These are phyloP conservation scores for Petrea volubilis DNA, from an alignment of 257 asterid species.

Conservation along the genomic window DNA sequence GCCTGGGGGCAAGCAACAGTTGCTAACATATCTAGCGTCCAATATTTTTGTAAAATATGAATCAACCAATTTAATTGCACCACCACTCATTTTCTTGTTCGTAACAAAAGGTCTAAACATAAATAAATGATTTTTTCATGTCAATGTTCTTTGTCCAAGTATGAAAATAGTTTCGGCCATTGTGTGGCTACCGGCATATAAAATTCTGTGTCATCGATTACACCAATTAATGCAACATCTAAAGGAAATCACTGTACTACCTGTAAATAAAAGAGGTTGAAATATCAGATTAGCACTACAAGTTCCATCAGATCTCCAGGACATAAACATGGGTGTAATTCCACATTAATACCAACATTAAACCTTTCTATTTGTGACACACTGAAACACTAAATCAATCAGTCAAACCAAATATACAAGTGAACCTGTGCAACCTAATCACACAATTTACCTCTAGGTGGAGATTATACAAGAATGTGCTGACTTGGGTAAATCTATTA, in stretches of 20 bases:
- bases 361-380: constrained; percentile 27
- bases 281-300: constrained; percentile 28
- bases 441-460: constrained; percentile 27
- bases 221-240: neutral
- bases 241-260: neutral
- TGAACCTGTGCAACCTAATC: constrained; percentile 43
- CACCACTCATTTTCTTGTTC: no score
- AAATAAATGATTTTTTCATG: no score
- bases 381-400: constrained; percentile 31
- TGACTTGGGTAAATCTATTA: constrained; percentile 20
- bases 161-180: no score
- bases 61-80: no score
- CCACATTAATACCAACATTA: constrained; percentile 21
- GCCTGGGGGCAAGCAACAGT: no score
- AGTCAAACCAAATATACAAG: constrained; percentile 34
- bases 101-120: no score
- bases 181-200: no score
- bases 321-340: constrained; percentile 6
- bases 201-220: neutral
- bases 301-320: constrained; percentile 25
- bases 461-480: constrained; percentile 10
- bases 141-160: no score
- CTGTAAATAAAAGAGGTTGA: constrained; percentile 10
- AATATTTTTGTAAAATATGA: no score
- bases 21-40: no score